Percentiles rank a stretch among this genome's conserved stretches.
Evolutionary conservation across 73 alveolate genomes (phyloP).

Genomic region (Stentor roeselii): DNA sequence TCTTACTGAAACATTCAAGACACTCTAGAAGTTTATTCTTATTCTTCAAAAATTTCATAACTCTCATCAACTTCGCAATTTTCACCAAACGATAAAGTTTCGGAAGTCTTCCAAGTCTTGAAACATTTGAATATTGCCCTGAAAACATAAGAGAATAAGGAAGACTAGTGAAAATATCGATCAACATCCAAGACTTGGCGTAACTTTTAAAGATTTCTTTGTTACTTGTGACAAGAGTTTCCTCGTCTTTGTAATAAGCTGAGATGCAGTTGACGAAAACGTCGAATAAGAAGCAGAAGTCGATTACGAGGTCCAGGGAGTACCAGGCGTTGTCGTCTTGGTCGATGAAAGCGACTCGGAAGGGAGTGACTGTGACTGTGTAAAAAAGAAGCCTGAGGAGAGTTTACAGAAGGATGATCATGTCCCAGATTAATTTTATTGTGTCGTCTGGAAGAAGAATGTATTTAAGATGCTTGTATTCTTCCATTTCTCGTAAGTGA

Average conservation of each 20-base stretch:
- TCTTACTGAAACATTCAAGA: not conserved
- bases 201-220: slow-evolving; percentile 46
- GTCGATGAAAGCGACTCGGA: slow-evolving; percentile 64
- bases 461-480: not conserved
- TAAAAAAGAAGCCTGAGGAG: slow-evolving; percentile 30
- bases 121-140: slow-evolving; percentile 27
- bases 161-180: slow-evolving; percentile 51
- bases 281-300: slow-evolving; percentile 49
- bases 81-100: slow-evolving; percentile 57
- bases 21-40: slow-evolving; percentile 35
- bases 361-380: slow-evolving; percentile 59
- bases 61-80: slow-evolving; percentile 56
- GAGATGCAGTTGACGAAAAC: slow-evolving; percentile 52
- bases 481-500: not conserved
- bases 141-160: slow-evolving; percentile 35
- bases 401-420: not conserved
- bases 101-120: slow-evolving; percentile 66
- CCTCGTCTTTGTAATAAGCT: slow-evolving; percentile 64
- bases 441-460: not conserved
- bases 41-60: slow-evolving; percentile 60
- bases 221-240: slow-evolving; percentile 47
- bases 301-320: slow-evolving; percentile 41
- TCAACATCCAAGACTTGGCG: slow-evolving; percentile 52
- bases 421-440: not conserved
- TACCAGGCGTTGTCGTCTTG: slow-evolving; percentile 31